phyloP scores from a whole-genome alignment of 129 eudicot species.

The Tagetes patula region DNA sequence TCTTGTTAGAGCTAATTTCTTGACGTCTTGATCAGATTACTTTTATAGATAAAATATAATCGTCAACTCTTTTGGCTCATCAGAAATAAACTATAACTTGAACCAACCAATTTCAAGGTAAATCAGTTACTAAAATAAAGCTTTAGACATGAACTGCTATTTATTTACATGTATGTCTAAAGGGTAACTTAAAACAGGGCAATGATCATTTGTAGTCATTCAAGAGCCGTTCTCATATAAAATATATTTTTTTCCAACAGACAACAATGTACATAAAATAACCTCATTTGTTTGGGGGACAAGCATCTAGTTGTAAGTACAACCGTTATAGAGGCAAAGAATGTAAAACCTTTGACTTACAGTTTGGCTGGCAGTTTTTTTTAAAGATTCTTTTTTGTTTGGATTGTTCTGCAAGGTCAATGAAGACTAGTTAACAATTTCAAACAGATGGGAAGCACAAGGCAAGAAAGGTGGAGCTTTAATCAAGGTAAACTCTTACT shows the following conservation, averaged over 20 bases:
- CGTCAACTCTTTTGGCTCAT: background rate
- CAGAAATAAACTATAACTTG: background rate
- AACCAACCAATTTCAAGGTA: too few relatives aligned
- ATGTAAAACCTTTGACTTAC: constrained; percentile 48
- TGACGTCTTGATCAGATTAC: background rate
- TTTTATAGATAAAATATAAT: background rate
- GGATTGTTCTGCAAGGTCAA: constrained; percentile 47
- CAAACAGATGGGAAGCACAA: constrained; percentile 59
- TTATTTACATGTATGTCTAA: constrained; percentile 17
- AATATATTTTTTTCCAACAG: background rate
- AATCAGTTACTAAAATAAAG: too few relatives aligned
- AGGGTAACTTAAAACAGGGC: constrained; percentile 20
- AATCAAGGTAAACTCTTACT: constrained; percentile 48
- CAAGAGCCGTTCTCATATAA: constrained; percentile 22
- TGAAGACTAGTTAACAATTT: constrained; percentile 30
- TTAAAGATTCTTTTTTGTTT: constrained; percentile 26
- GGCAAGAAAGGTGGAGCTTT: constrained; percentile 62
- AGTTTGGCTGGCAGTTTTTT: constrained; percentile 45
- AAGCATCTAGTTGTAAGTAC: constrained; percentile 59
- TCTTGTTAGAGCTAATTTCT: too few relatives aligned
- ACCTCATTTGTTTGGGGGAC: constrained; percentile 42
- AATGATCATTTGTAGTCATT: constrained; percentile 32
- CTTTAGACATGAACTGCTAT: background rate
- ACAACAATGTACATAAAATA: constrained; percentile 17
- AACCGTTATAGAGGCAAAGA: constrained; percentile 38